Conservation (phyloP, 208 protist species). For the Crithidia bombi region DNA sequence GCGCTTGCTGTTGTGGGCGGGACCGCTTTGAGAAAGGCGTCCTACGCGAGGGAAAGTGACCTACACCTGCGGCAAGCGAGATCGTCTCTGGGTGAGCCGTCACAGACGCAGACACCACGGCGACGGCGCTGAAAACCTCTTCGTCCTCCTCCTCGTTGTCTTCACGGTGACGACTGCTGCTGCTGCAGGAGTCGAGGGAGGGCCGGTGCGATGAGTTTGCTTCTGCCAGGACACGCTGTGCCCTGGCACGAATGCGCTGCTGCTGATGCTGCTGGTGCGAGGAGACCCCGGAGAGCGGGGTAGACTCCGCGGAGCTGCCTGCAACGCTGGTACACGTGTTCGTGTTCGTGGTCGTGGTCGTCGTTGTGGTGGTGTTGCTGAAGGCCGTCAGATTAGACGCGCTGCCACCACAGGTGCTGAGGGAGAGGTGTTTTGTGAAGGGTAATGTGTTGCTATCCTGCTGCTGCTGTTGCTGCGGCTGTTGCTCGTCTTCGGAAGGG, state of each 20-base stretch:
- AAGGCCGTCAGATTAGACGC: conserved; percentile 24
- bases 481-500: not conserved
- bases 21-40: conserved; percentile 24
- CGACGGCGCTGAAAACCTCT: not conserved
- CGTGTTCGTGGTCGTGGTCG: conserved; percentile 16
- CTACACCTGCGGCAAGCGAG: not conserved
- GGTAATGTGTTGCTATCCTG: not conserved
- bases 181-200: conserved; percentile 30
- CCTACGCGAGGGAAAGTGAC: conserved; percentile 14
- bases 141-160: conserved; percentile 14
- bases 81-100: not conserved
- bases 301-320: conserved; percentile 24
- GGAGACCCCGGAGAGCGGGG: conserved; percentile 30
- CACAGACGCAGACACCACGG: not conserved
- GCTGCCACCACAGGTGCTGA: conserved; percentile 23
- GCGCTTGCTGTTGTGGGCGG: no score
- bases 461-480: not conserved
- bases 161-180: conserved; percentile 5
- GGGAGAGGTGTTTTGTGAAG: conserved; percentile 9
- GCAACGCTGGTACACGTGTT: conserved; percentile 24
- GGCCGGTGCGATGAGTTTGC: not conserved
- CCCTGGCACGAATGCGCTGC: conserved; percentile 1
- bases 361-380: conserved; percentile 9
- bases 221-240: conserved; percentile 20
- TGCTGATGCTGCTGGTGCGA: conserved; percentile 26